These are phyloP conservation scores for Lachnellula hyalina DNA, from an alignment of 2,329 filamentous ascomycete genomes.

Conservation along the genomic window DNA sequence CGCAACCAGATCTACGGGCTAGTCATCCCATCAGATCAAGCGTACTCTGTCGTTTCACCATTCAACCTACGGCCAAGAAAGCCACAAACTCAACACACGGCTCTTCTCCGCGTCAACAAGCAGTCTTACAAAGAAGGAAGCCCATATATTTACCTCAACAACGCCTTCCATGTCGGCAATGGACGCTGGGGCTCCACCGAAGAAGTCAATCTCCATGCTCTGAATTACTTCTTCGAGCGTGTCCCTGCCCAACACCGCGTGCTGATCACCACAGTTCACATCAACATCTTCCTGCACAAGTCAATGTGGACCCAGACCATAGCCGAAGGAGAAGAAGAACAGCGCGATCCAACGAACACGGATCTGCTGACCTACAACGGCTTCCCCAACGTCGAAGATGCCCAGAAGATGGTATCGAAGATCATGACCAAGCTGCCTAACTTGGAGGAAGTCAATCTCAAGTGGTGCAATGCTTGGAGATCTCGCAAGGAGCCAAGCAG, in stretches of 20 bases:
- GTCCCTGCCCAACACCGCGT: background rate
- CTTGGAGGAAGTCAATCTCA: background rate
- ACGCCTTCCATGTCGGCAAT: background rate
- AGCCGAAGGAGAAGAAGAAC: background rate
- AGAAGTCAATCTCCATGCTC: background rate
- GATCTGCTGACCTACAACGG: background rate
- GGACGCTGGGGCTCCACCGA: slow-evolving; percentile 3
- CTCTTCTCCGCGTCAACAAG: background rate
- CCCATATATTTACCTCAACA: background rate
- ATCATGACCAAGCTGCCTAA: background rate
- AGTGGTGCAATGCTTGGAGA: background rate
- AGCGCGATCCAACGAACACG: background rate
- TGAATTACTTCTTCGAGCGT: background rate
- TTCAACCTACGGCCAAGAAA: background rate
- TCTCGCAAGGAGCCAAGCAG: background rate
- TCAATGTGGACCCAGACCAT: background rate
- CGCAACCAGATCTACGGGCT: background rate
- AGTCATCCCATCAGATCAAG: background rate
- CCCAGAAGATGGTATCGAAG: background rate
- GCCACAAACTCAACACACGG: background rate
- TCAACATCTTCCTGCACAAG: background rate
- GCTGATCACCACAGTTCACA: background rate
- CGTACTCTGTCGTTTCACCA: background rate
- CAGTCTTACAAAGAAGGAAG: background rate
- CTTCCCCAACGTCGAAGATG: background rate